Conservation (phyloP, 768 basidiomycete species). For the Hygrocybe punicea region DNA sequence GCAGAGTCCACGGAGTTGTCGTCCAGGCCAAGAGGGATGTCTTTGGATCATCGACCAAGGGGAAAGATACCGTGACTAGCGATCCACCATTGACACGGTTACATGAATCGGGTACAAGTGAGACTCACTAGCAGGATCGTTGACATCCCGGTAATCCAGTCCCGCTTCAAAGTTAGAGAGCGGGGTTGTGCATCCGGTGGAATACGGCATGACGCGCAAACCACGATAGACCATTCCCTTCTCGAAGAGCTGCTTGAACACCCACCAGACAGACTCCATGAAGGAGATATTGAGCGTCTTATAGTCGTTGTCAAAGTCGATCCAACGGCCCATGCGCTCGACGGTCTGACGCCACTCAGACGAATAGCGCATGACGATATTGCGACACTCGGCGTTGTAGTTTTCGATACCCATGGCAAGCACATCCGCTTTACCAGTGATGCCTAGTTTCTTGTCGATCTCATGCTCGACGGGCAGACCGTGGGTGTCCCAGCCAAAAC, state of each 20-base stretch:
- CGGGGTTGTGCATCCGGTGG: slow-evolving; percentile 92
- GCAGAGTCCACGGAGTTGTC: slow-evolving; percentile 97
- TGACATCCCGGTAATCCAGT: slow-evolving; percentile 85
- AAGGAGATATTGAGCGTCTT: slow-evolving; percentile 91
- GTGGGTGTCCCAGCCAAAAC: slow-evolving; percentile 99
- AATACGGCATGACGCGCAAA: slow-evolving; percentile 95
- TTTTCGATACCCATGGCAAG: slow-evolving; percentile 93
- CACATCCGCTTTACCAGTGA: slow-evolving; percentile 91
- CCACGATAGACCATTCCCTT: slow-evolving; percentile 92
- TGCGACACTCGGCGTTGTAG: slow-evolving; percentile 95
- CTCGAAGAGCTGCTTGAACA: slow-evolving; percentile 89
- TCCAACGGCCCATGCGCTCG: slow-evolving; percentile 98
- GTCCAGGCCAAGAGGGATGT: slow-evolving; percentile 96
- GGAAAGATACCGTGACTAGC: slow-evolving; percentile 87
- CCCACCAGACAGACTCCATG: slow-evolving; percentile 99
- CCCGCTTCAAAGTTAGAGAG: slow-evolving; percentile 98
- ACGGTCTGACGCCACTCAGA: slow-evolving; percentile 93
- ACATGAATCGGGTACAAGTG: not conserved
- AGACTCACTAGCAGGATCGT: slow-evolving; percentile 80
- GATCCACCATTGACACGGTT: not conserved
- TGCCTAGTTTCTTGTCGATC: slow-evolving; percentile 94
- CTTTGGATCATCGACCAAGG: slow-evolving; percentile 85
- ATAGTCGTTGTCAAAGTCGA: slow-evolving; percentile 99
- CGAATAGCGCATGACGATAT: slow-evolving; percentile 96
- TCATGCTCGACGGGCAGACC: slow-evolving; percentile 98